Evolutionary conservation across 768 basidiomycete genomes (phyloP).

Genomic region (Boletus tomentosulus): DNA sequence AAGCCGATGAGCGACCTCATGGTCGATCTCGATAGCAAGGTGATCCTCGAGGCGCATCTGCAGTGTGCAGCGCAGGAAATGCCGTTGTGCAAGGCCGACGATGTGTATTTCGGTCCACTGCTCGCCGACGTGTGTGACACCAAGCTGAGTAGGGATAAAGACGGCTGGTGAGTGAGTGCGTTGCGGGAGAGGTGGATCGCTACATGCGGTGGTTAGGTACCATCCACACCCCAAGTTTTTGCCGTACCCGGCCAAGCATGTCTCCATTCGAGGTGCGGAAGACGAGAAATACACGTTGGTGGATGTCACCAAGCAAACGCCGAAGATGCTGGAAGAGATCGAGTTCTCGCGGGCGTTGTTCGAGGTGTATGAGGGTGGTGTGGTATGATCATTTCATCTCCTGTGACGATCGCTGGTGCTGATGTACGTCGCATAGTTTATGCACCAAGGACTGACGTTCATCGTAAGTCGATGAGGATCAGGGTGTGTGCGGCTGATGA

Average conservation of each 20-base stretch:
- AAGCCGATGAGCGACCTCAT: conserved; percentile 57
- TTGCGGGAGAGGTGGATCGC: neutral
- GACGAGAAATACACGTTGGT: conserved; percentile 79
- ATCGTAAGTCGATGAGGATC: conserved; percentile 45
- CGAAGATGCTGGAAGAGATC: conserved; percentile 68
- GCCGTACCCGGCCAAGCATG: conserved; percentile 68
- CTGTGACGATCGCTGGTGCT: neutral
- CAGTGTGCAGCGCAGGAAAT: conserved; percentile 89
- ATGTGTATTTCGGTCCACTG: conserved; percentile 65
- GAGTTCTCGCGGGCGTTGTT: conserved; percentile 82
- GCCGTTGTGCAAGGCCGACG: conserved; percentile 66
- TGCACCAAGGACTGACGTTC: conserved; percentile 83
- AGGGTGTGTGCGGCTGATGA: conserved; percentile 1
- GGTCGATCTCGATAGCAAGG: conserved; percentile 67
- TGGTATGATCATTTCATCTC: conserved; percentile 43
- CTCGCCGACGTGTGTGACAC: conserved; percentile 57
- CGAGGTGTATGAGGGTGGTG: conserved; percentile 85
- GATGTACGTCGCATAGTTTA: conserved; percentile 48
- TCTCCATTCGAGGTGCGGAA: conserved; percentile 71
- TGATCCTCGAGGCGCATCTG: conserved; percentile 78
- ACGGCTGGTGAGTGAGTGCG: conserved; percentile 62
- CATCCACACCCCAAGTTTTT: conserved; percentile 76
- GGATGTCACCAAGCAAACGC: conserved; percentile 46
- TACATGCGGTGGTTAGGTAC: conserved; percentile 50
- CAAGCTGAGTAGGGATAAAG: conserved; percentile 61